phyloP scores from a whole-genome alignment of 2,329 filamentous ascomycete genomes.

The Intubia oerlemansii region DNA sequence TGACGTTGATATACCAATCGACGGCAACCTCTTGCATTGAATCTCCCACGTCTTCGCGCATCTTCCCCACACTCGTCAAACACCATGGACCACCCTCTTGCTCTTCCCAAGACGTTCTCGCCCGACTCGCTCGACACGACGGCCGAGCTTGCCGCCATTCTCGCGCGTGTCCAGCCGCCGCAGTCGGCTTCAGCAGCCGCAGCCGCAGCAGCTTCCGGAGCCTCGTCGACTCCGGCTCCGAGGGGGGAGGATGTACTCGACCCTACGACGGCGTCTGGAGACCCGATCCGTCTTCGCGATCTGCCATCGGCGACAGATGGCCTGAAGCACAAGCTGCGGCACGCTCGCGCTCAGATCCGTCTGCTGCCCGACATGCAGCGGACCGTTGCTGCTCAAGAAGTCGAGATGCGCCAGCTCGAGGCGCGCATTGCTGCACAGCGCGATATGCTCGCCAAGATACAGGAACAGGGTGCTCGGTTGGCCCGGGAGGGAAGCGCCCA shows the following conservation, averaged over 20 bases:
- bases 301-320: slow-evolving; percentile 57
- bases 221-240: background rate
- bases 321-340: slow-evolving; percentile 66
- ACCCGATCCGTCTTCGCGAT: slow-evolving; percentile 39
- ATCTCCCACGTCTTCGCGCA: no score
- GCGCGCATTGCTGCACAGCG: slow-evolving; percentile 40
- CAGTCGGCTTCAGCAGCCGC: slow-evolving; percentile 17
- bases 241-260: slow-evolving; percentile 6
- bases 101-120: slow-evolving; percentile 42
- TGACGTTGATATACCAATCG: no score
- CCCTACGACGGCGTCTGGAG: slow-evolving; percentile 4
- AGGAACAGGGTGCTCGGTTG: slow-evolving; percentile 24
- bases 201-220: slow-evolving; percentile 10
- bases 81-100: slow-evolving; percentile 19
- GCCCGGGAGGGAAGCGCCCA: no score
- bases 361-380: slow-evolving; percentile 50
- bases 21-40: no score
- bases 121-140: slow-evolving; percentile 73
- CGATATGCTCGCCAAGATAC: slow-evolving; percentile 30
- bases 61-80: background rate
- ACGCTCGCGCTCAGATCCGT: slow-evolving; percentile 45
- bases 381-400: slow-evolving; percentile 44
- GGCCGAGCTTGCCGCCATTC: slow-evolving; percentile 58
- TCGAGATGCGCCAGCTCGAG: slow-evolving; percentile 47
- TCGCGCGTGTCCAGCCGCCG: slow-evolving; percentile 46